Conservation (phyloP, 129 eudicot species). For the Tagetes erecta region DNA sequence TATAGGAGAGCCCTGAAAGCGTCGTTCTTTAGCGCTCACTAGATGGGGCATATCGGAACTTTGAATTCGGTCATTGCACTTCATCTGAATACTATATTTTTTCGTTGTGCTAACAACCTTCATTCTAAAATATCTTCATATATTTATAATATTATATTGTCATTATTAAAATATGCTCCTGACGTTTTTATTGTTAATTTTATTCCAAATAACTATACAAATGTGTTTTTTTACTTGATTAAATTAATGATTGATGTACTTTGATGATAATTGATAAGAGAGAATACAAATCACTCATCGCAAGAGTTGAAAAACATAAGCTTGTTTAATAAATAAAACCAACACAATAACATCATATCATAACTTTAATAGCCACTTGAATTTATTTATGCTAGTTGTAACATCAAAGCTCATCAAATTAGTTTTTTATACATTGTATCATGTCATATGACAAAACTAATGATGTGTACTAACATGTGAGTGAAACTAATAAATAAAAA, state of each 20-base stretch:
- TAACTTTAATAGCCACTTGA: constrained; percentile 13
- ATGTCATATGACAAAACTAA: background rate
- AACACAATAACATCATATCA: background rate
- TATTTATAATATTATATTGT: too few relatives aligned
- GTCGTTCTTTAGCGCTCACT: too few relatives aligned
- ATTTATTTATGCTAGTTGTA: background rate
- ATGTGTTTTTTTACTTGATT: background rate
- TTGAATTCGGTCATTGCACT: too few relatives aligned
- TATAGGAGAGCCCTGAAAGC: too few relatives aligned
- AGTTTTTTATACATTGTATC: background rate
- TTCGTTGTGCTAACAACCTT: too few relatives aligned
- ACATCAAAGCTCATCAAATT: background rate
- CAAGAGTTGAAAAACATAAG: background rate
- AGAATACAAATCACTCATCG: constrained; percentile 7
- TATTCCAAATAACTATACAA: too few relatives aligned
- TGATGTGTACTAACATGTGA: constrained; percentile 1
- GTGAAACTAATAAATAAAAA: background rate
- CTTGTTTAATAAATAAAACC: background rate
- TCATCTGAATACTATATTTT: too few relatives aligned
- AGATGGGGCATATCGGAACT: too few relatives aligned
- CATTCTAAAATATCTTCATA: too few relatives aligned
- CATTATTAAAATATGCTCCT: too few relatives aligned
- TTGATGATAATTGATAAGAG: constrained; percentile 1
- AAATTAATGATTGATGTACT: background rate
- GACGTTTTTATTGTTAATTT: too few relatives aligned